phyloP scores from a whole-genome alignment of 2,329 filamentous ascomycete species.

The Cladosporium sp. region DNA sequence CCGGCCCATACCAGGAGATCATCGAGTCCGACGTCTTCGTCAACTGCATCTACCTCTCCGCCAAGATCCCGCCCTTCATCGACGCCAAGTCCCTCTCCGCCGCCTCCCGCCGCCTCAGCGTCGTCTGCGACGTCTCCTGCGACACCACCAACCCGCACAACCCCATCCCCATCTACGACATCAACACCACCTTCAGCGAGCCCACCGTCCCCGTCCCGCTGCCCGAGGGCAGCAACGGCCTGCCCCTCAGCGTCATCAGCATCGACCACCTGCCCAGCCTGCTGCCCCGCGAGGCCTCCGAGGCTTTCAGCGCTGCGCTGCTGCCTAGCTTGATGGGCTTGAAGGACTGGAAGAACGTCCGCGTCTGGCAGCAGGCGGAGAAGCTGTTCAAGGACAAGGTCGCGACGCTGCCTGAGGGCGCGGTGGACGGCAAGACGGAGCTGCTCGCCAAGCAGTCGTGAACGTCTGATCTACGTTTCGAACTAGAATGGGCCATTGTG shows the following conservation, averaged over 20 bases:
- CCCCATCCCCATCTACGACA: constrained; percentile 72
- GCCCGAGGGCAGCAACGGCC: constrained; percentile 44
- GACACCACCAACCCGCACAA: constrained; percentile 70
- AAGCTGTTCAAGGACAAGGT: constrained; percentile 81
- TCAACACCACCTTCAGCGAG: constrained; percentile 79
- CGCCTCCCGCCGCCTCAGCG: constrained; percentile 61
- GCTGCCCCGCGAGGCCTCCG: constrained; percentile 77
- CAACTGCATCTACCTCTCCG: constrained; percentile 82
- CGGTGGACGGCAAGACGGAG: background rate
- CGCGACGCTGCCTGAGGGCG: constrained; percentile 54
- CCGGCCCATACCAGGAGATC: constrained; percentile 33
- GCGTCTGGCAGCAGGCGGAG: constrained; percentile 81
- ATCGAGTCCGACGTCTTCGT: constrained; percentile 48
- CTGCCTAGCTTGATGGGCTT: constrained; percentile 71
- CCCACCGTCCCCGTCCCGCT: constrained; percentile 74
- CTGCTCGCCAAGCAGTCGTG: constrained; percentile 2
- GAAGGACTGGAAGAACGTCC: constrained; percentile 64
- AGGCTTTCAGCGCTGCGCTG: constrained; percentile 74
- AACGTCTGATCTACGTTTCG: background rate
- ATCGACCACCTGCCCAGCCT: constrained; percentile 82
- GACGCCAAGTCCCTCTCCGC: constrained; percentile 61
- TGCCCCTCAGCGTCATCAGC: constrained; percentile 69
- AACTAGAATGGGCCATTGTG: background rate
- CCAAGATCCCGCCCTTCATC: constrained; percentile 76
- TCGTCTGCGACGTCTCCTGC: constrained; percentile 68